Base-by-base conservation (phyloP, 1,284 basidiomycete species). In the Vanrija humicola region DNA sequence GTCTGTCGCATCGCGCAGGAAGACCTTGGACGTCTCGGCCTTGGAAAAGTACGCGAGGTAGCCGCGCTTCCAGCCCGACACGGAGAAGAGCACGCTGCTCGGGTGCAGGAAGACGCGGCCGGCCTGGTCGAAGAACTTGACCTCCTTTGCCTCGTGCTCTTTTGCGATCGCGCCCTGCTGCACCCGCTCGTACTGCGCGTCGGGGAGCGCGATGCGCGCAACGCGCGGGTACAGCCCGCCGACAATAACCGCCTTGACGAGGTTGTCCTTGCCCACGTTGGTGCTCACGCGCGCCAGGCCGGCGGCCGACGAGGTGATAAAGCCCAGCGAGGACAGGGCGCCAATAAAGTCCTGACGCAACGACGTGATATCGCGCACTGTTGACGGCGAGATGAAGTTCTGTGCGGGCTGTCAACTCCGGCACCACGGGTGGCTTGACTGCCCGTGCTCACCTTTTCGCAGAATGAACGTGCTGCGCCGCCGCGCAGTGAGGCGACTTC, bases 1-100 rank as follows among this genome's bases (percentile, higher is more conserved):
- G 81, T 95, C 89, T 1, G 90, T 94, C 12, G 85, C 90, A 74
- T 94, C 93, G 48, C 90, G 81, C 64, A 97, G 68, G 72, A 88
- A 96, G 1, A 92, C 81, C 72, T 95, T 94, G 34, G 80, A 85
- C n/a, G 89, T 90, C 77, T 85, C 82, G 55, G 87, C 84, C 75
- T 91, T 90, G 64, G 84, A 80, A 74, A 94, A 96, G 68, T 88
- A 93, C 6, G 86, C 83, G 46, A 94, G 69, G 72, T 92, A 92
- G 4, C 86, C 86, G 29, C 84, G 82, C 54, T 84, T 86, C 84
- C 90, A 92, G 29, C 80, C 80, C 23, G 83, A 81, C 58, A 84
- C 83, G 45, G 79, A 80, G 71, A 97, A 97, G 29, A 94, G 78
- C 7, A 89, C 81, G 47, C 89, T 93, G n/a, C 81, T 82, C 1